Conservation (phyloP, 208 protist species). For the Naegleria fowleri region DNA sequence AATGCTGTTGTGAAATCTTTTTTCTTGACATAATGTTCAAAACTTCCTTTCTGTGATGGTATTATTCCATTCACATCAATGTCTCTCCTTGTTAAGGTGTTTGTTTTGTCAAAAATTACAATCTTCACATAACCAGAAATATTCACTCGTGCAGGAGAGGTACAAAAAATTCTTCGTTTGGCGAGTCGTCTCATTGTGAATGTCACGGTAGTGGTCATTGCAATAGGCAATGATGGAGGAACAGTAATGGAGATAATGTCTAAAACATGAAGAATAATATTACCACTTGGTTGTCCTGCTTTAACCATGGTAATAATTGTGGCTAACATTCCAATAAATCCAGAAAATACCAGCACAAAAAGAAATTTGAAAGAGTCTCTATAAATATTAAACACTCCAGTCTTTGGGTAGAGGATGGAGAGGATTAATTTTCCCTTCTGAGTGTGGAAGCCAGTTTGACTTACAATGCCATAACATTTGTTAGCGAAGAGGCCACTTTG, state of each 20-base stretch:
- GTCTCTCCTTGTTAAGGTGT: constrained; percentile 56
- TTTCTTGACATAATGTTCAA: neutral
- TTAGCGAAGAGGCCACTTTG: neutral
- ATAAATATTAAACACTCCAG: constrained; percentile 50
- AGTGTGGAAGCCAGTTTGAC: constrained; percentile 49
- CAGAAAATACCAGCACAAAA: constrained; percentile 37
- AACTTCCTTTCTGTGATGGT: neutral
- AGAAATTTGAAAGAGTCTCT: constrained; percentile 51
- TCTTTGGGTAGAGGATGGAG: constrained; percentile 52
- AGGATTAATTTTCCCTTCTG: constrained; percentile 48
- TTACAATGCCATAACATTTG: constrained; percentile 32
- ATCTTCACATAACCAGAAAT: constrained; percentile 47
- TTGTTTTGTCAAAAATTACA: constrained; percentile 61
- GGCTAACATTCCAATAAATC: constrained; percentile 33
- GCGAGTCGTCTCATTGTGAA: constrained; percentile 47
- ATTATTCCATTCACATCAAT: constrained; percentile 39
- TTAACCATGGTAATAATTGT: neutral
- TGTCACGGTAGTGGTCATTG: constrained; percentile 52
- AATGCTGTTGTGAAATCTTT: neutral
- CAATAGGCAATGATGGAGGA: constrained; percentile 57
- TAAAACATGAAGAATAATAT: constrained; percentile 15
- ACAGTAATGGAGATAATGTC: constrained; percentile 47
- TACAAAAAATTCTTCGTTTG: constrained; percentile 52
- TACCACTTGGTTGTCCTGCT: neutral
- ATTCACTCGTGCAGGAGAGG: constrained; percentile 46